These are phyloP conservation scores for Polytrichum formosum DNA, from an alignment of 225 moss, liverwort and hornwort genomes.

Conservation along the genomic window DNA sequence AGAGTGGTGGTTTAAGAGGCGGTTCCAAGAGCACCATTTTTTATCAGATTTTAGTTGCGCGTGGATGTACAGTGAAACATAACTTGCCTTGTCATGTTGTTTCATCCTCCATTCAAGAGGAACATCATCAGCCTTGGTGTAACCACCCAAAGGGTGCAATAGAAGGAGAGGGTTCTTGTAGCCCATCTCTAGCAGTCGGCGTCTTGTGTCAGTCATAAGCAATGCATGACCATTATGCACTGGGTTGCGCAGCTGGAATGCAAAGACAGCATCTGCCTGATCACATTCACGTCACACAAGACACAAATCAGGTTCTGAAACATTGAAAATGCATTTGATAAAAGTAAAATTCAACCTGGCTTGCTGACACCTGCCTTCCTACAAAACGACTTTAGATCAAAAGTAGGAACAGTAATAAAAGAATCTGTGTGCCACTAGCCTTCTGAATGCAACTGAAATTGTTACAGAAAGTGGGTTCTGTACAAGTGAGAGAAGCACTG, in stretches of 20 bases:
- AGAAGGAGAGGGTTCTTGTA: conserved; percentile 79
- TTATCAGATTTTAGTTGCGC: background rate
- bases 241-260: conserved; percentile 87
- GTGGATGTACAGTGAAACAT: background rate
- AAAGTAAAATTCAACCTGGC: no score
- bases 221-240: conserved; percentile 92
- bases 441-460: no score
- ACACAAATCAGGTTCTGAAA: background rate
- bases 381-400: no score
- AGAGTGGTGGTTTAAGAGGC: no score
- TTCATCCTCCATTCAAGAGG: conserved; percentile 94
- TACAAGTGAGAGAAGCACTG: no score
- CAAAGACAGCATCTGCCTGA: conserved; percentile 87
- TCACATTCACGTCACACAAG: conserved; percentile 2
- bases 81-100: conserved; percentile 77
- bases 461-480: no score
- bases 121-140: conserved; percentile 89
- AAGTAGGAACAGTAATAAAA: no score
- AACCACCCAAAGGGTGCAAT: conserved; percentile 89
- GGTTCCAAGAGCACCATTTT: no score
- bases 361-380: no score
- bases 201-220: conserved; percentile 91
- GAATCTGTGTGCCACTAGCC: no score
- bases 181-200: conserved; percentile 82
- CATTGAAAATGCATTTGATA: background rate